These are phyloP conservation scores for Anthoceros angustus DNA, from an alignment of 225 moss, liverwort and hornwort genomes.

Conservation along the genomic window DNA sequence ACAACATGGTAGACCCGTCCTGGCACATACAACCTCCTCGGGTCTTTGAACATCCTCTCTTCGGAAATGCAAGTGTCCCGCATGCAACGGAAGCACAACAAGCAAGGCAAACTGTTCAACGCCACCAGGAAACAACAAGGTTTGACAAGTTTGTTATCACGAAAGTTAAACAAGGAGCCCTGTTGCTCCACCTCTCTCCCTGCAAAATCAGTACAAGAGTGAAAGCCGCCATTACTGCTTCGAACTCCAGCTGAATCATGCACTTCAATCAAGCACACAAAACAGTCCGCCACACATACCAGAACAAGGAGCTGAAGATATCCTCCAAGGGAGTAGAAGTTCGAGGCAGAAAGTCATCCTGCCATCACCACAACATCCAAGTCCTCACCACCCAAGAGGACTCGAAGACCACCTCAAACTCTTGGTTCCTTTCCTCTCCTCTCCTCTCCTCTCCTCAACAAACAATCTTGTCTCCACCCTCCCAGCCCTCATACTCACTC, in stretches of 20 bases:
- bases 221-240: no score
- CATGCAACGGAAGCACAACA: constrained; percentile 30
- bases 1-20: constrained; percentile 40
- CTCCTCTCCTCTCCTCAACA: neutral
- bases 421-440: neutral
- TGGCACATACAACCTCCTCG: constrained; percentile 35
- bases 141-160: neutral
- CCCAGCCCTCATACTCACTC: neutral
- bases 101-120: constrained; percentile 32
- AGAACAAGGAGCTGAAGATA: constrained; percentile 30
- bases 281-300: constrained; percentile 12
- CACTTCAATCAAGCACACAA: no score
- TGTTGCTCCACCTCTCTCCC: neutral
- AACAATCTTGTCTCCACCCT: no score
- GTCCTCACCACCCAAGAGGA: neutral
- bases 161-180: neutral
- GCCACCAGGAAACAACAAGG: neutral
- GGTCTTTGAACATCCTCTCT: constrained; percentile 30
- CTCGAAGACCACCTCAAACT: neutral
- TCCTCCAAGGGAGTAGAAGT: constrained; percentile 35
- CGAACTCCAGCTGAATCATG: no score
- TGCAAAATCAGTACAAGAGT: no score
- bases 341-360: constrained; percentile 44
- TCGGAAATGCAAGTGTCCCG: constrained; percentile 35
- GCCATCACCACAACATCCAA: neutral